phyloP scores from a whole-genome alignment of 306 rosid species.

The Dryas alaskensis region DNA sequence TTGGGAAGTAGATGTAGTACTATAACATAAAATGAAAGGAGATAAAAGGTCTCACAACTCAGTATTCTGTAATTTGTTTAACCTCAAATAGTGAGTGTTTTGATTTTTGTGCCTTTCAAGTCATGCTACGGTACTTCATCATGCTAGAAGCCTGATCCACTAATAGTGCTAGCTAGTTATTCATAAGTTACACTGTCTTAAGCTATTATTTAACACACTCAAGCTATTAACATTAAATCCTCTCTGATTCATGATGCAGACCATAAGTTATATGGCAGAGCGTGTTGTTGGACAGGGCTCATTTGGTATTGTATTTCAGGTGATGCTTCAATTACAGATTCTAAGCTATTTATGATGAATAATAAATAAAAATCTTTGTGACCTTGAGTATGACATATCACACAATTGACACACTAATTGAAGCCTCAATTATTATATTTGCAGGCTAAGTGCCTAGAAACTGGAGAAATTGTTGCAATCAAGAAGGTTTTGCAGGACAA shows the following conservation, averaged over 20 bases:
- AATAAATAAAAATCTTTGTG: not conserved
- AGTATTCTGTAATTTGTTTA: not conserved
- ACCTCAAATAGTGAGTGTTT: not conserved
- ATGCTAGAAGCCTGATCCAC: not conserved
- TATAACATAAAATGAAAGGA: not conserved
- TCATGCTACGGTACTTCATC: not conserved
- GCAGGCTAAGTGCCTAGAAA: constrained; percentile 70
- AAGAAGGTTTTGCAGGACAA: constrained; percentile 69
- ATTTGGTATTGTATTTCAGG: constrained; percentile 75
- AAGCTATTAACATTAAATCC: not conserved
- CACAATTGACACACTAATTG: not conserved
- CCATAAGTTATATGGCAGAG: constrained; percentile 76
- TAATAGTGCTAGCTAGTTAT: not conserved
- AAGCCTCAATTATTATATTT: constrained; percentile 20
- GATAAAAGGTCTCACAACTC: not conserved
- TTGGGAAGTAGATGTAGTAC: not conserved
- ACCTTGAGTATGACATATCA: not conserved
- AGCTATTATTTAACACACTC: not conserved
- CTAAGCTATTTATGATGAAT: not conserved
- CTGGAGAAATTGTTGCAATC: constrained; percentile 64
- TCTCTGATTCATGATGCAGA: constrained; percentile 36
- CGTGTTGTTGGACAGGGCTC: constrained; percentile 71
- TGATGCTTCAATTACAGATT: constrained; percentile 22
- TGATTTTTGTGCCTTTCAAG: not conserved
- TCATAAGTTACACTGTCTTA: not conserved